Evolutionary conservation across 2,329 filamentous ascomycete genomes (phyloP).

Genomic region (Phialophora verrucosa): DNA sequence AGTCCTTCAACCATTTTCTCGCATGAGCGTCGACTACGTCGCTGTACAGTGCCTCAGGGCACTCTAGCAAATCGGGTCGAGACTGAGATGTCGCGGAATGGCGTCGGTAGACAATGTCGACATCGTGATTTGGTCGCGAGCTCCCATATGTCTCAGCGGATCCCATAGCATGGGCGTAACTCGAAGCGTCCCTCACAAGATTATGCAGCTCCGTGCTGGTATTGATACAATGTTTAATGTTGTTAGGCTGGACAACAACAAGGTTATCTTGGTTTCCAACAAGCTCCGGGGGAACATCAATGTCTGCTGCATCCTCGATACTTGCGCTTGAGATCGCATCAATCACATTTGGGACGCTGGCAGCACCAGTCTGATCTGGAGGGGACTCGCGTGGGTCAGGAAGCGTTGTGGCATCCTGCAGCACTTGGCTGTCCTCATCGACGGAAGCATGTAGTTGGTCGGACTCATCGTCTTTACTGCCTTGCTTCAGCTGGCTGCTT

Average conservation of each 20-base stretch:
- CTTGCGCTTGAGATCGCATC: not conserved
- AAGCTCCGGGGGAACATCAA: slow-evolving; percentile 13
- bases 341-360: not conserved
- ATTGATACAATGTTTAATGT: too few relatives aligned
- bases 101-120: not conserved
- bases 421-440: not conserved
- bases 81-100: not conserved
- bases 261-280: not conserved
- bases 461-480: not conserved
- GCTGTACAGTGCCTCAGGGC: slow-evolving; percentile 6
- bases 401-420: not conserved
- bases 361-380: not conserved
- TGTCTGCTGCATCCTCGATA: not conserved
- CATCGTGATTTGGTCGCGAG: not conserved
- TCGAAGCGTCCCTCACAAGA: not conserved
- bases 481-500: not conserved
- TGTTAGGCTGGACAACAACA: not conserved
- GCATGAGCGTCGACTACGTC: slow-evolving; percentile 6
- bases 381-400: not conserved
- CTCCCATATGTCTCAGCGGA: not conserved
- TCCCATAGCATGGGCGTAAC: not conserved
- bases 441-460: not conserved
- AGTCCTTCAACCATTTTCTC: slow-evolving; percentile 17
- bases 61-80: not conserved
- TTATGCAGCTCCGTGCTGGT: not conserved